Base-by-base conservation (phyloP, 83 land plant genomes). In the Picea abies region DNA sequence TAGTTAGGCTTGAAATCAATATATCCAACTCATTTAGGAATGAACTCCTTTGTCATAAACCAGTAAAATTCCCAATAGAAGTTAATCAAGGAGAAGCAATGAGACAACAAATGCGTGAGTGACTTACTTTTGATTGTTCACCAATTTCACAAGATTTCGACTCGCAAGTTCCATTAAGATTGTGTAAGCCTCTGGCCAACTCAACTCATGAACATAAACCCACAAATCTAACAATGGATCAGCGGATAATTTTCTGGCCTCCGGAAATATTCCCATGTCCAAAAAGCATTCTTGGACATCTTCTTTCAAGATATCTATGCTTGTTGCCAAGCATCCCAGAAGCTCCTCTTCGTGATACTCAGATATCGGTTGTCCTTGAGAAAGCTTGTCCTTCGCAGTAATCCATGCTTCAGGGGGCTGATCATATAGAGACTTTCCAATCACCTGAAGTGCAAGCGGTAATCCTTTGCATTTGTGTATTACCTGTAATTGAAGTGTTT, bases 251-350 rank as follows among this genome's bases (percentile, higher is more conserved):
- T 82, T 90, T 63, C 86, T 86, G 85, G 86, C 94, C 66, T 92
- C 94, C 0, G 90, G 92, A 80, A 92, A 92, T 12, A 86, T 32
- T 5, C 92, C 92, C 80, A 92, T 63, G 41, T 92, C 94, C 76
- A 92, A 75, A 82, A 90, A 92, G 39, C 94, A 92, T 75, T 92
- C 92, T 63, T 58, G 83, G 1, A 84, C 90, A 58, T 76, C 86
- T 5, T 60, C 10, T 6, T 80, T 5, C 85, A 92, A 69, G 65
- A 25, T 80, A 1, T 80, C 82, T 23, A 92, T 52, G 61, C 90
- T 90, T 4, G 83, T 32, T 41, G 84, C 85, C 89, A 92, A 76
- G 39, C 86, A 63, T 4, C 86, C 83, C 17, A 90, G 90, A 17
- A 86, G 79, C 8, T 4, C 76, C 19, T 90, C 88, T 76, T 90